These are phyloP conservation scores for Rachicladosporium sp. DNA, from an alignment of 2,329 filamentous ascomycete genomes.

Conservation along the genomic window DNA sequence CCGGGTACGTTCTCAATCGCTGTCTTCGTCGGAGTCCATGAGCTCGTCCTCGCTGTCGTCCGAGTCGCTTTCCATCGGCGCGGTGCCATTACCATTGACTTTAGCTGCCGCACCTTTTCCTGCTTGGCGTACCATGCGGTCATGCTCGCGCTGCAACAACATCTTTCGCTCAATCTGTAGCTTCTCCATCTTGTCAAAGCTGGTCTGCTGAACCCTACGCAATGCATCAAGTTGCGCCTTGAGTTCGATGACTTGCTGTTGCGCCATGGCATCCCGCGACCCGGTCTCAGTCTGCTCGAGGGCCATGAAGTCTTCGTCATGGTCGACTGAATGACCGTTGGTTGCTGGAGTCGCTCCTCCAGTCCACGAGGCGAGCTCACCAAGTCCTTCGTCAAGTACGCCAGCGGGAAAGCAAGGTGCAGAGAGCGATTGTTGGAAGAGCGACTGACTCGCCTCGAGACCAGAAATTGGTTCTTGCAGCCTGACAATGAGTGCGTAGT, in stretches of 20 bases:
- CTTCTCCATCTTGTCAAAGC: constrained; percentile 32
- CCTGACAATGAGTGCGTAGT: constrained; percentile 55
- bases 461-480: constrained; percentile 31
- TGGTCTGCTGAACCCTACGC: constrained; percentile 33
- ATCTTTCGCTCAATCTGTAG: constrained; percentile 30
- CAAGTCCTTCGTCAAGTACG: constrained; percentile 23
- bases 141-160: constrained; percentile 21
- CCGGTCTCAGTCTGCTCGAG: constrained; percentile 14
- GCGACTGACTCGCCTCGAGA: constrained; percentile 11
- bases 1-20: too few relatives aligned
- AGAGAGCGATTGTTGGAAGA: constrained; percentile 30
- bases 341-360: constrained; percentile 15
- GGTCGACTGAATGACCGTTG: constrained; percentile 5
- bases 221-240: constrained; percentile 31
- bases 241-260: constrained; percentile 19
- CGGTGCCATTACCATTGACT: constrained; percentile 3
- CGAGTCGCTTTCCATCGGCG: neutral
- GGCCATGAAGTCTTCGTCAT: constrained; percentile 27
- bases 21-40: constrained; percentile 4
- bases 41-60: constrained; percentile 1
- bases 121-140: constrained; percentile 4
- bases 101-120: constrained; percentile 1
- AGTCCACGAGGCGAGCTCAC: constrained; percentile 25
- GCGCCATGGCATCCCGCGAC: constrained; percentile 6
- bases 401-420: constrained; percentile 30